These are phyloP conservation scores for Penicillium sp. DNA, from an alignment of 2,329 filamentous ascomycete genomes.

Conservation along the genomic window DNA sequence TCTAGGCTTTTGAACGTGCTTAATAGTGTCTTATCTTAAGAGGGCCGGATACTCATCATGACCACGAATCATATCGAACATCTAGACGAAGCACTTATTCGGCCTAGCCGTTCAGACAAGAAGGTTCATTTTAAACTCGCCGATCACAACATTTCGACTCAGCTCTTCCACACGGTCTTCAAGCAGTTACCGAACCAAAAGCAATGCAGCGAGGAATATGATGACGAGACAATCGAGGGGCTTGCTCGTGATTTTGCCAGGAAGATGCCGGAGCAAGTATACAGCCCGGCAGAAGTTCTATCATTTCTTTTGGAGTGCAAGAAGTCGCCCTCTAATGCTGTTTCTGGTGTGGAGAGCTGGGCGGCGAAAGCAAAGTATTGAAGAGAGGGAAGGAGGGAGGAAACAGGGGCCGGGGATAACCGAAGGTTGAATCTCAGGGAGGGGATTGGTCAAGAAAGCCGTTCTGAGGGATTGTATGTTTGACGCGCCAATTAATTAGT, in stretches of 20 bases:
- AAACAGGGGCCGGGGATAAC: too few species aligned
- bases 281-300: constrained; percentile 61
- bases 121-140: constrained; percentile 64
- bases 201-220: constrained; percentile 15
- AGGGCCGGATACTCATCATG: constrained; percentile 78
- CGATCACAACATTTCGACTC: constrained; percentile 33
- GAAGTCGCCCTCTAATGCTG: constrained; percentile 54
- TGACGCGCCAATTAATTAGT: too few species aligned
- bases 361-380: constrained; percentile 38
- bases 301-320: constrained; percentile 59
- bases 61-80: constrained; percentile 71
- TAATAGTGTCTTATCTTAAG: constrained; percentile 71
- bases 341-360: constrained; percentile 54
- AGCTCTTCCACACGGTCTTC: constrained; percentile 35
- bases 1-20: constrained; percentile 73
- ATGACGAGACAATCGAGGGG: constrained; percentile 40
- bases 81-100: constrained; percentile 69
- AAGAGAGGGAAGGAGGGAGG: constrained; percentile 3
- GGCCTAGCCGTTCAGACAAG: constrained; percentile 74
- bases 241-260: constrained; percentile 55
- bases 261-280: constrained; percentile 53
- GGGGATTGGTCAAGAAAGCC: too few species aligned
- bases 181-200: constrained; percentile 21
- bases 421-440: too few species aligned
- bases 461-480: too few species aligned